These are phyloP conservation scores for Combretum micranthum DNA, from an alignment of 345 rosid species.

Conservation along the genomic window DNA sequence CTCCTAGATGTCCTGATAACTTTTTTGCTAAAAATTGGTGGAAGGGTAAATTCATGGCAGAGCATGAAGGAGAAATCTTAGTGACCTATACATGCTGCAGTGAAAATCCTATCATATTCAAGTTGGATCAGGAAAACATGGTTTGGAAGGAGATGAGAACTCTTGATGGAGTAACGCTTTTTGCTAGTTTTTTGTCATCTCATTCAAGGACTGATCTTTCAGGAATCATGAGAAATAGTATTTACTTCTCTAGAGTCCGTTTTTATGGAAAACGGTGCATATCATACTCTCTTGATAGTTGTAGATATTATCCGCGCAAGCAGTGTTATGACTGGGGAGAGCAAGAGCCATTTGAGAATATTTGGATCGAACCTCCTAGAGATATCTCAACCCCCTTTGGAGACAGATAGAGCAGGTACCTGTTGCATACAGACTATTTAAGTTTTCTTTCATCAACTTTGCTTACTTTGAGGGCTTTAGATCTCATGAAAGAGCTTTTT, in stretches of 20 bases:
- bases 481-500: too few species aligned
- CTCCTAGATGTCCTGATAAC: constrained; percentile 47
- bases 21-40: constrained; percentile 47
- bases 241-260: constrained; percentile 65
- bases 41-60: constrained; percentile 55
- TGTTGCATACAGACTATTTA: not conserved
- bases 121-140: constrained; percentile 37
- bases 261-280: constrained; percentile 63
- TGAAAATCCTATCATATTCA: constrained; percentile 46
- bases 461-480: too few species aligned
- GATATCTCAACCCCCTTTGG: constrained; percentile 28
- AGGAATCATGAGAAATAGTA: constrained; percentile 48
- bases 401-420: constrained; percentile 7
- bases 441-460: too few species aligned
- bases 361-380: constrained; percentile 61
- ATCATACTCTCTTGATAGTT: constrained; percentile 40
- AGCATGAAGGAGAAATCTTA: constrained; percentile 45
- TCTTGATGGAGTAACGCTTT: constrained; percentile 51
- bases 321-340: constrained; percentile 60
- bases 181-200: constrained; percentile 56
- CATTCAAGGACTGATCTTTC: constrained; percentile 39
- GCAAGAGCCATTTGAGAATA: constrained; percentile 46
- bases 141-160: constrained; percentile 50
- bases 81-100: constrained; percentile 45
- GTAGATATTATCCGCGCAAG: constrained; percentile 56